Base-by-base conservation (phyloP, 192 early-diverging fungal genomes). In the Podila epigama region DNA sequence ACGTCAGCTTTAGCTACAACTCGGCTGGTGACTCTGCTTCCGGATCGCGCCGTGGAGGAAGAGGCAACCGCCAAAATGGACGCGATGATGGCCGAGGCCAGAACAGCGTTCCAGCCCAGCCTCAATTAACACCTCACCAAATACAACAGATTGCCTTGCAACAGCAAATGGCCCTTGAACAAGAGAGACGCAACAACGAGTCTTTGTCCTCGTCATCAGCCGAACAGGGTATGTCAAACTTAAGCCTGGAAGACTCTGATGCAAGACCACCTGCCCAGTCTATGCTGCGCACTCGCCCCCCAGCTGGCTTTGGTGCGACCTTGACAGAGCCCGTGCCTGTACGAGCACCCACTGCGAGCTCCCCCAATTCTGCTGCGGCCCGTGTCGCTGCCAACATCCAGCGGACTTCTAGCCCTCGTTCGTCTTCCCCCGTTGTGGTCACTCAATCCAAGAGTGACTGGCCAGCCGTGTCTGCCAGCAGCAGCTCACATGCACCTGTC, bases 371-470 rank as follows among this genome's bases (percentile, higher is more conserved):
- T 25, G 66, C 61, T 11, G 73, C 73, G 1, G 65, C 73, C 20
- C 66, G 65, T 25, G 66, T 77, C 11, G 73, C 73, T 2, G 73
- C 73, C 50, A 64, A 60, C 34, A 77, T 77, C 44, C 73, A 77
- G 55, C 53, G 73, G n/a, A 77, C 73, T 4, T 63, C 53, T 31
- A 77, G 73, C 35, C 73, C 73, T n/a, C 53, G 64, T 4, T 15
- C 66, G 6, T 52, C 37, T 16, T 50, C 60, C 20, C 61, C 65
- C 10, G 57, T 60, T 13, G 73, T 77, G 20, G 73, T 77, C 15
- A 39, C 60, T 2, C 73, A 63, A 35, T 77, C 73, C 5, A 64
- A 25, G 27, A 29, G 66, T 1, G 73, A 77, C 12, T 77, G 73
- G 73, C 73, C 73, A 16, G 66, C 73, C 36, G 40, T 77, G 36